phyloP scores from a whole-genome alignment of 106 monocot species.

The Acorus gramineus region DNA sequence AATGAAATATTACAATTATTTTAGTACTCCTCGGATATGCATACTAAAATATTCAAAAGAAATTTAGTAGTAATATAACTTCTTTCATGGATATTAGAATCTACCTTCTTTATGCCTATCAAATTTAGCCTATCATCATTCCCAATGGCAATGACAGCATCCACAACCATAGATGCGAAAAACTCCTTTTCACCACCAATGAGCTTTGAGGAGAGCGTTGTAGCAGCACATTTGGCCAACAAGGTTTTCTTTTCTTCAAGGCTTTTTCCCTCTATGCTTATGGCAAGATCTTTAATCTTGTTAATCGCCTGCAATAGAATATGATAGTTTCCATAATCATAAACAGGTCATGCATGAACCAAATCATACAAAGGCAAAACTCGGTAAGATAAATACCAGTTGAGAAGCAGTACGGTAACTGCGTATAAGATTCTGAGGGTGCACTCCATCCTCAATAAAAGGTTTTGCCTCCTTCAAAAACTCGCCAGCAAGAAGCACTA shows the following conservation, averaged over 20 bases:
- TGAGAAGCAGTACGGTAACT: conserved; percentile 71
- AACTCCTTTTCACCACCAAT: conserved; percentile 99
- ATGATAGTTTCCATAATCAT: not conserved
- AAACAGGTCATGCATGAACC: not conserved
- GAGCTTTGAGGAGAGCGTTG: conserved; percentile 92
- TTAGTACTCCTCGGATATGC: no score
- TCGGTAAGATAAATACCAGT: conserved; percentile 33
- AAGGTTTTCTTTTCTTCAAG: conserved; percentile 89
- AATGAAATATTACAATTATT: no score
- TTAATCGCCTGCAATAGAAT: conserved; percentile 56
- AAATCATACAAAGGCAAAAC: not conserved
- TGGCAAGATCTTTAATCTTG: conserved; percentile 77
- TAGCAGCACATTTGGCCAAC: conserved; percentile 86
- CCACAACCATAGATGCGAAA: conserved; percentile 93
- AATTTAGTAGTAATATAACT: no score
- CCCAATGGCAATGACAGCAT: conserved; percentile 92
- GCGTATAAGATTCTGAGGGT: conserved; percentile 89
- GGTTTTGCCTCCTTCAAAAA: conserved; percentile 95
- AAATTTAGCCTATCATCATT: conserved; percentile 87
- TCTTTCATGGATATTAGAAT: not conserved
- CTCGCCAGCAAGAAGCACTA: conserved; percentile 95
- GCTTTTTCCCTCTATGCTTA: conserved; percentile 95
- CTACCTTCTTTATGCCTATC: conserved; percentile 89
- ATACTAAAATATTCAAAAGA: no score
- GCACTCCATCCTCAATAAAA: conserved; percentile 94